Evolutionary conservation across 345 rosid genomes (phyloP), one percentile per base, ranked within the genome.

Genomic region (Pseudoturritis turrita): DNA sequence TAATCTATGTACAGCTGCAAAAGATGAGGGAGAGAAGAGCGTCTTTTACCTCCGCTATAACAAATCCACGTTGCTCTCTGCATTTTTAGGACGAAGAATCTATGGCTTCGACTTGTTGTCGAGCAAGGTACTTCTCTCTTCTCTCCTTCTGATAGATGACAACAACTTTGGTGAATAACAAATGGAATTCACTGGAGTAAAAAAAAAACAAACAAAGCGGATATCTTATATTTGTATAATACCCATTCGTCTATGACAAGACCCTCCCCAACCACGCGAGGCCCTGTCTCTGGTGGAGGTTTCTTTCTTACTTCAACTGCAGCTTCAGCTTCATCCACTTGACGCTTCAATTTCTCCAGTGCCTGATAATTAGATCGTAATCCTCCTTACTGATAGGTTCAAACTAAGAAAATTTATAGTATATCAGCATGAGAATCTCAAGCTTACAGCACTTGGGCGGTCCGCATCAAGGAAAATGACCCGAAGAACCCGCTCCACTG

Each of bases 211-310:
- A 5, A 55, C 35, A 19, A 41, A 9, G 36, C 1, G 29, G n/a
- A 4, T 50, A 22, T 19, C n/a, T 40, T 54, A 21, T 46, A 15
- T 22, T 11, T 22, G 5, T 35, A 57, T 28, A 2, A 60, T 4
- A 95, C 99, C 99, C 99, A 95, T 89, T 95, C 97, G 62, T 95
- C 96, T 22, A 95, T 91, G 19, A 95, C 99, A 19, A 91, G 89
- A 75, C 99, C 99, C 68, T 95, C 99, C 40, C 94, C 98, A 1
- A 87, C 88, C 47, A 88, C 81, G 9, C 78, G 91, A 47, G 87
- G 87, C 45, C 96, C 96, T 6, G 88, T 82, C 51, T 95, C 98
- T 65, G 83, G 87, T 23, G 87, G 80, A 73, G 99, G 94, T 58
- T 87, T 95, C 82, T 88, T 95, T 54, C 98, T 87, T 11, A 80